phyloP scores from a whole-genome alignment of 2,329 filamentous ascomycete genomes.

The Aspergillus udagawae region DNA sequence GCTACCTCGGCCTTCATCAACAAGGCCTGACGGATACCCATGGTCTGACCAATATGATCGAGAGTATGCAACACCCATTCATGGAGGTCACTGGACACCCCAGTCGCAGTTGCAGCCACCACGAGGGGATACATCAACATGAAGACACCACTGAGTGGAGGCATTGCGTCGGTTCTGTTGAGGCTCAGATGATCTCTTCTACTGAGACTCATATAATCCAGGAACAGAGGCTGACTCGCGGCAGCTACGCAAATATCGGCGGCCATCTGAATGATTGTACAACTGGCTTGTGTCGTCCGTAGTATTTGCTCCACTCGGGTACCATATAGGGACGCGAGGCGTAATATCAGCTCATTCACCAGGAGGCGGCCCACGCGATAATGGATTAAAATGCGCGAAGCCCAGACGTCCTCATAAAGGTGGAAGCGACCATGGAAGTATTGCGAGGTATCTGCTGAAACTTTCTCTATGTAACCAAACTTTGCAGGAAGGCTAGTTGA shows the following conservation, averaged over 20 bases:
- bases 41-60: conserved; percentile 15
- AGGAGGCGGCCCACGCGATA: conserved; percentile 20
- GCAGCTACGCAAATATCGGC: conserved; percentile 18
- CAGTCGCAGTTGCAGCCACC: conserved; percentile 17
- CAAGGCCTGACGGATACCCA: conserved; percentile 20
- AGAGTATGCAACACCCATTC: conserved; percentile 19
- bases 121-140: conserved; percentile 20
- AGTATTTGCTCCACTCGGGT: conserved; percentile 2
- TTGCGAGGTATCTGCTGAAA: conserved; percentile 7
- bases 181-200: background rate
- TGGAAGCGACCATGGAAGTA: conserved; percentile 20
- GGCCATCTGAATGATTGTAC: conserved; percentile 15
- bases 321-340: background rate
- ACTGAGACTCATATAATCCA: background rate
- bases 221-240: conserved; percentile 15
- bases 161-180: background rate
- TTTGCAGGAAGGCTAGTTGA: conserved; percentile 11
- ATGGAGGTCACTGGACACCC: conserved; percentile 16
- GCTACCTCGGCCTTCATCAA: too few species aligned
- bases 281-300: conserved; percentile 14
- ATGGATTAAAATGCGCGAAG: conserved; percentile 16
- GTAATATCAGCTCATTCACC: conserved; percentile 20
- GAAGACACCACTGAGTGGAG: conserved; percentile 21
- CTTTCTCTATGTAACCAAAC: conserved; percentile 11
- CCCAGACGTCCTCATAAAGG: conserved; percentile 20